Percentiles rank a stretch among this genome's conserved stretches.
These are phyloP conservation scores for Epichloe gansuensis DNA, from an alignment of 2,329 filamentous ascomycete species.

Conservation along the genomic window DNA sequence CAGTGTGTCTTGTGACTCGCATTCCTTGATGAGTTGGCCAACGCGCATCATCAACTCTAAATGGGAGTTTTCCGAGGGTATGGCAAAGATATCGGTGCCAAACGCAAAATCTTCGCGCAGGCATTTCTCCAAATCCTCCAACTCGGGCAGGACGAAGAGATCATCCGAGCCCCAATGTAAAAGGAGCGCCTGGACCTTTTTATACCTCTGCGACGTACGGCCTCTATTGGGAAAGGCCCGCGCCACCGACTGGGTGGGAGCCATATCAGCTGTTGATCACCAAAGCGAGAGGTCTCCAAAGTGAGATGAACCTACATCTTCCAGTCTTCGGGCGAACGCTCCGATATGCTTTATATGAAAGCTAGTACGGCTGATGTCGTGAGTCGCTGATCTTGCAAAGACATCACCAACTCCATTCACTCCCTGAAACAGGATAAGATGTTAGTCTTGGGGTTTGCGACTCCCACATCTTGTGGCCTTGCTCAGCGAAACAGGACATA, in stretches of 20 bases:
- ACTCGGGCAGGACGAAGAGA: slow-evolving; percentile 43
- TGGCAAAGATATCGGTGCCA: slow-evolving; percentile 43
- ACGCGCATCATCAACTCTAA: slow-evolving; percentile 45
- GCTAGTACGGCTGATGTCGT: slow-evolving; percentile 44
- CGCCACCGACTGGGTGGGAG: slow-evolving; percentile 34
- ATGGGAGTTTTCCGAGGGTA: slow-evolving; percentile 45
- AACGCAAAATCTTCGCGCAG: slow-evolving; percentile 42
- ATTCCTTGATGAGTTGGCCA: slow-evolving; percentile 42
- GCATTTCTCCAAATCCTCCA: slow-evolving; percentile 43
- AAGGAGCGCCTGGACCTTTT: slow-evolving; percentile 40
- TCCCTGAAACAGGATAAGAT: neutral
- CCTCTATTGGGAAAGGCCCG: slow-evolving; percentile 45
- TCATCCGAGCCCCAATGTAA: slow-evolving; percentile 47
- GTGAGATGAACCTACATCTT: slow-evolving; percentile 31
- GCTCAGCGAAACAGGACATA: slow-evolving; percentile 21
- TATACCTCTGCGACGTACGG: slow-evolving; percentile 38
- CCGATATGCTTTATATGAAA: slow-evolving; percentile 45
- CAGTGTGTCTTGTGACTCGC: slow-evolving; percentile 41
- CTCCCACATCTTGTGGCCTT: neutral
- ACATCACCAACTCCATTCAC: slow-evolving; percentile 11
- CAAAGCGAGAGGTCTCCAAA: neutral
- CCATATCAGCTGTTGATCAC: neutral
- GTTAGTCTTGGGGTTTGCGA: too few species aligned
- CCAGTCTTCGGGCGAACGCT: slow-evolving; percentile 39
- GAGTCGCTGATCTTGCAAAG: slow-evolving; percentile 30